A percentile compares a stretch with the other conserved stretches of the same genome.
Conservation (phyloP, 1,284 basidiomycete genomes). For the Sparassis latifolia region DNA sequence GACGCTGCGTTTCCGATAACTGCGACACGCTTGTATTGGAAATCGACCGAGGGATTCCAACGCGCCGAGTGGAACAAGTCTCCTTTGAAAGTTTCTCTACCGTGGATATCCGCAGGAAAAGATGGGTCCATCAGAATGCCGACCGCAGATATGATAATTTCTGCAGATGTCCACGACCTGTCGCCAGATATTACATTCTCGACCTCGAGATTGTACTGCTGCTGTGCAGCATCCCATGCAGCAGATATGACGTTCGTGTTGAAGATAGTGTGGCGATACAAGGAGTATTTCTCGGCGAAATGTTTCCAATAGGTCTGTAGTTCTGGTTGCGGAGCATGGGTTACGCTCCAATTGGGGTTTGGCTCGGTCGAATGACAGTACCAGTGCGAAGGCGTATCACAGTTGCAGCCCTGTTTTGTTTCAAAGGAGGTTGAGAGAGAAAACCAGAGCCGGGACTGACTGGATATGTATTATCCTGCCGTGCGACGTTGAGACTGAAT, state of each 20-base stretch:
- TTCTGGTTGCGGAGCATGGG: slow-evolving; percentile 24
- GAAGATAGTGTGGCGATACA: slow-evolving; percentile 19
- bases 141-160: slow-evolving; percentile 39
- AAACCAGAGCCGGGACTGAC: slow-evolving; percentile 6
- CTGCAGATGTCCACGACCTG: slow-evolving; percentile 10
- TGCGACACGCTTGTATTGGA: slow-evolving; percentile 29
- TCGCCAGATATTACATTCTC: slow-evolving; percentile 24
- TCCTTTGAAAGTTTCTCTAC: slow-evolving; percentile 36
- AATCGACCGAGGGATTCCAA: slow-evolving; percentile 30
- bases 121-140: slow-evolving; percentile 36
- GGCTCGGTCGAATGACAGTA: slow-evolving; percentile 27
- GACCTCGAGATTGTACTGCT: slow-evolving; percentile 29
- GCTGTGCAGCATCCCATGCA: slow-evolving; percentile 31
- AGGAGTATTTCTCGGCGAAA: slow-evolving; percentile 20
- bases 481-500: not conserved
- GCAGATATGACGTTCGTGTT: slow-evolving; percentile 31
- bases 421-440: not conserved
- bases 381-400: slow-evolving; percentile 25
- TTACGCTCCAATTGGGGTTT: slow-evolving; percentile 26
- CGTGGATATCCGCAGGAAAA: slow-evolving; percentile 31
- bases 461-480: slow-evolving; percentile 27
- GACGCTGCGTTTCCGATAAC: slow-evolving; percentile 37
- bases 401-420: slow-evolving; percentile 15
- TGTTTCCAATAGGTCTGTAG: slow-evolving; percentile 26
- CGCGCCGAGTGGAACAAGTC: slow-evolving; percentile 32